phyloP scores from a whole-genome alignment of 2,329 filamentous ascomycete species.

The Ophiosphaerella narmari region DNA sequence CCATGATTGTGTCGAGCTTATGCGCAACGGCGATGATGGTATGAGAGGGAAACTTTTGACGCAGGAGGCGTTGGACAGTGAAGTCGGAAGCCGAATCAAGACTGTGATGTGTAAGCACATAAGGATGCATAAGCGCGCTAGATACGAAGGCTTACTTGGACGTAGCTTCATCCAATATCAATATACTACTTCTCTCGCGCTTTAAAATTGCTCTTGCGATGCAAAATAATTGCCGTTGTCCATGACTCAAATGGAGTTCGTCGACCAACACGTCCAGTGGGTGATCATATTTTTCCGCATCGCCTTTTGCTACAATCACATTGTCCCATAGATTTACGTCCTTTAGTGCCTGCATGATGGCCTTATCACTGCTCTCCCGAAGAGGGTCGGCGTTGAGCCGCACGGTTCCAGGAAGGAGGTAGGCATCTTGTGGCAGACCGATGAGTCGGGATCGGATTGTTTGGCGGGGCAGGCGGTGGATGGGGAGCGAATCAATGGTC shows the following conservation, averaged over 20 bases:
- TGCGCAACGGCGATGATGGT: constrained; percentile 66
- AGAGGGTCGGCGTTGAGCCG: constrained; percentile 56
- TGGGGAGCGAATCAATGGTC: constrained; percentile 54
- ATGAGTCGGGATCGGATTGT: constrained; percentile 53
- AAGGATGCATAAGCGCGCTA: not conserved
- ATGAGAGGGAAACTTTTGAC: constrained; percentile 57
- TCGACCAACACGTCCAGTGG: constrained; percentile 39
- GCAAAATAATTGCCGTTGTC: constrained; percentile 68
- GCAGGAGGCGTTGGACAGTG: constrained; percentile 61
- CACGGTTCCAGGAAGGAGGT: constrained; percentile 55
- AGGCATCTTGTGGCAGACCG: constrained; percentile 58
- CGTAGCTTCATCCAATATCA: constrained; percentile 43
- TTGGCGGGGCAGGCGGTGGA: constrained; percentile 51
- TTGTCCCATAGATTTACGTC: constrained; percentile 52
- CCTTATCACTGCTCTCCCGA: constrained; percentile 42
- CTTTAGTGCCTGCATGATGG: constrained; percentile 51
- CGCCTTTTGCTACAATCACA: constrained; percentile 41
- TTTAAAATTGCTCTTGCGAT: constrained; percentile 63
- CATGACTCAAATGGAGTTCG: constrained; percentile 45
- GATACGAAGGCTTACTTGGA: constrained; percentile 29
- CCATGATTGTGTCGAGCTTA: constrained; percentile 60
- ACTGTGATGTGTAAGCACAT: constrained; percentile 37
- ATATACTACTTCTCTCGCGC: constrained; percentile 26
- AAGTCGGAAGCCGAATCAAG: constrained; percentile 63
- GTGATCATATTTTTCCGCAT: constrained; percentile 36